A percentile compares a stretch with the other conserved stretches of the same genome.
Evolutionary conservation across 345 rosid genomes (phyloP).

Genomic region (Noccaea bulbosa): DNA sequence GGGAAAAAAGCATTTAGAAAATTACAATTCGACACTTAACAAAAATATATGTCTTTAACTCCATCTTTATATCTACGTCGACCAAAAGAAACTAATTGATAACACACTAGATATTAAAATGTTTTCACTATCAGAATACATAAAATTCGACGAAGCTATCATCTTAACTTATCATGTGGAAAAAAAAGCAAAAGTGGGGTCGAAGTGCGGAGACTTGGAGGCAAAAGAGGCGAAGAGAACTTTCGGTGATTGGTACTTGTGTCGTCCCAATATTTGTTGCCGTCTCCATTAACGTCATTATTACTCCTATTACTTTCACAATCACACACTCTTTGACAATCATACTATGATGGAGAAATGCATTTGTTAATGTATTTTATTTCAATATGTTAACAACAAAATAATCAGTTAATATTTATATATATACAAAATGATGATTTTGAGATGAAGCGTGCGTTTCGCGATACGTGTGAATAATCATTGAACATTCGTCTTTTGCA

Average conservation of each 20-base stretch:
- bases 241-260: slow-evolving; percentile 44
- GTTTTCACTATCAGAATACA: not conserved
- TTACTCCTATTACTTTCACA: slow-evolving; percentile 7
- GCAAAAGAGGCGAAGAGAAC: slow-evolving; percentile 20
- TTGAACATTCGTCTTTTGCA: slow-evolving; percentile 24
- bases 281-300: slow-evolving; percentile 27
- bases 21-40: slow-evolving; percentile 10
- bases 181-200: slow-evolving; percentile 9
- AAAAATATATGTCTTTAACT: not conserved
- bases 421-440: slow-evolving; percentile 31
- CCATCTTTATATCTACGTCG: slow-evolving; percentile 11
- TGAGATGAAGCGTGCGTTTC: slow-evolving; percentile 45
- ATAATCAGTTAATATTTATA: not conserved
- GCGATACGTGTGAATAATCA: slow-evolving; percentile 45
- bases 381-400: not conserved
- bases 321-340: slow-evolving; percentile 8
- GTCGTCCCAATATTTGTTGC: slow-evolving; percentile 31
- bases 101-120: not conserved
- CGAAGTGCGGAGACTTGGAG: slow-evolving; percentile 33
- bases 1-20: slow-evolving; percentile 14
- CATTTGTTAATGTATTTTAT: slow-evolving; percentile 1
- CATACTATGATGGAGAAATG: slow-evolving; percentile 29
- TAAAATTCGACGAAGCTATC: not conserved
- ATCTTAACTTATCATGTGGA: not conserved
- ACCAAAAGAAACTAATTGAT: slow-evolving; percentile 1